Evolutionary conservation across 495 filamentous ascomycete species (phyloP), one percentile per base, ranked within the genome.

Genomic region (Parathielavia hyrcaniae): DNA sequence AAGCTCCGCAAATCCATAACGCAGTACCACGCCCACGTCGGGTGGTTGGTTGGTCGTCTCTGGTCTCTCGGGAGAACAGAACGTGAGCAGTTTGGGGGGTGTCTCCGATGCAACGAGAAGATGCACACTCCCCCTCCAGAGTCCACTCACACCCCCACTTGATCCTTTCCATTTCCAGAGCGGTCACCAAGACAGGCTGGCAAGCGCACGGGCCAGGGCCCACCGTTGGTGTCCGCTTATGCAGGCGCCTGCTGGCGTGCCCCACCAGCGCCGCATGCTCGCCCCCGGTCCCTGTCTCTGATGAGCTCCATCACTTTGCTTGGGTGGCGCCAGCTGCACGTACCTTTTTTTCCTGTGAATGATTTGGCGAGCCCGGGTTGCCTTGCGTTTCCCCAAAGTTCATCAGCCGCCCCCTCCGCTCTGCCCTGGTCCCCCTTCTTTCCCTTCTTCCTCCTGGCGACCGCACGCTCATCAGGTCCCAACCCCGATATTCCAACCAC

Each of bases 331-430:
- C 46, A 34, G 60, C 50, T 55, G 56, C 56, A 38, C 23, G 58
- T 54, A 60, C 46, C 53, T 61, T 61, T 61, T 57, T 57, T 57
- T 53, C 11, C 13, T 30, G 35, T 20, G 34, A 49, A 59, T 53
- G 57, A 59, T 53, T 53, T 59, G 50, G 50, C 50, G 35, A 20
- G 53, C 50, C n/a, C 59, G 32, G 59, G 46, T 58, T 58, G 49
- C 43, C 44, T 64, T 61, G 47, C 49, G 41, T 39, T 53, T 64
- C 57, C 61, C 53, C 53, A 43, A n/a, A 54, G 50, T 56, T 48
- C 23, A 46, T 61, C 59, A 57, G 53, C 59, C 59, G 48, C 60
- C 55, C 53, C 58, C 50, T n/a, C n/a, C n/a, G n/a, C 54, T 58
- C 61, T 41, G 34, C 49, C 55, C 48, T 40, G 41, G 43, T 48